These are phyloP conservation scores for Zanthoxylum bungeanum DNA, from an alignment of 345 rosid species.

Conservation along the genomic window DNA sequence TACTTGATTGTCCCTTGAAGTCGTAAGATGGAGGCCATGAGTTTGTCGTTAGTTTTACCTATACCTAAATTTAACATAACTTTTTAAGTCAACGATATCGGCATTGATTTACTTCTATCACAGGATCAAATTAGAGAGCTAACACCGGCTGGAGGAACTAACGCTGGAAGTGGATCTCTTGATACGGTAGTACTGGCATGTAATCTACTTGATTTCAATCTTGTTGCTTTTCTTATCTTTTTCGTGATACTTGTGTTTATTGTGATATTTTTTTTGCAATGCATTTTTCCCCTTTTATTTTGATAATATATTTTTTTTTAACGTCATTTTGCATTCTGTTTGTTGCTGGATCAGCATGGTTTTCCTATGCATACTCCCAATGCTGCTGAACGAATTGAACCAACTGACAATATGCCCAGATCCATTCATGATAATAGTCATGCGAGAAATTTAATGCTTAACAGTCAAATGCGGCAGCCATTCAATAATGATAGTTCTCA, in stretches of 20 bases:
- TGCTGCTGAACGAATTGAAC: slow-evolving; percentile 25
- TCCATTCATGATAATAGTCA: slow-evolving; percentile 18
- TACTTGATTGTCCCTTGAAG: neutral
- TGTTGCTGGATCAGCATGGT: slow-evolving; percentile 33
- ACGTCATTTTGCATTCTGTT: slow-evolving; percentile 10
- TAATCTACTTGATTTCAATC: slow-evolving; percentile 29
- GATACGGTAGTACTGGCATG: slow-evolving; percentile 44
- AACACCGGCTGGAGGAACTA: slow-evolving; percentile 34
- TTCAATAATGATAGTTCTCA: slow-evolving; percentile 20
- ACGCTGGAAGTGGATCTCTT: slow-evolving; percentile 33
- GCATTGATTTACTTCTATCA: slow-evolving; percentile 8
- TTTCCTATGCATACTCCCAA: slow-evolving; percentile 27
- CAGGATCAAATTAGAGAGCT: slow-evolving; percentile 77
- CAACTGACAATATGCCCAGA: slow-evolving; percentile 24
- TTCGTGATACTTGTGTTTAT: neutral
- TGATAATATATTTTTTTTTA: neutral
- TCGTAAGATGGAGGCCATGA: neutral
- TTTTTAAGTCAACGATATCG: neutral
- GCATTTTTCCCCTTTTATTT: neutral
- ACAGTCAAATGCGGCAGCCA: slow-evolving; percentile 23
- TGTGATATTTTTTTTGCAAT: neutral
- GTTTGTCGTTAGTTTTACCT: neutral
- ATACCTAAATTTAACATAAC: slow-evolving; percentile 1
- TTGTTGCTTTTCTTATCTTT: slow-evolving; percentile 7
- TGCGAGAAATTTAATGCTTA: slow-evolving; percentile 15